Conservation (phyloP, 164 flowering plant genomes). For the Magnolia changhungtana region DNA sequence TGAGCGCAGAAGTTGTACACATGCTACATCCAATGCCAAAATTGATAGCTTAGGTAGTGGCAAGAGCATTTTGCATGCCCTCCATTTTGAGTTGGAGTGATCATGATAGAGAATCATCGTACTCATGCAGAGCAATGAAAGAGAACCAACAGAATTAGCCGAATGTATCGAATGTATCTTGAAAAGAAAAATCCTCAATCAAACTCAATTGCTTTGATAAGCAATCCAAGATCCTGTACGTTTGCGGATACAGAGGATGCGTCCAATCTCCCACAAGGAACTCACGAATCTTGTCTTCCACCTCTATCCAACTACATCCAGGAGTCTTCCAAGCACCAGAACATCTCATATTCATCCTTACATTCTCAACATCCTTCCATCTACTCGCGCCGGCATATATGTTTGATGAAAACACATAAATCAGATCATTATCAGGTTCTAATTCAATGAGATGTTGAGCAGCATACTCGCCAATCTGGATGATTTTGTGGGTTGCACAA, state of each 20-base stretch:
- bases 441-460: slow-evolving; percentile 14
- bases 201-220: slow-evolving; percentile 12
- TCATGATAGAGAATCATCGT: too few species aligned
- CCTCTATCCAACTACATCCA: slow-evolving; percentile 31
- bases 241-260: slow-evolving; percentile 10
- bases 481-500: slow-evolving; percentile 19
- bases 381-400: slow-evolving; percentile 21
- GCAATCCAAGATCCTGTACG: slow-evolving; percentile 8
- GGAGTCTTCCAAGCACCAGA: slow-evolving; percentile 16
- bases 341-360: slow-evolving; percentile 14
- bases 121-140: too few species aligned
- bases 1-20: too few species aligned
- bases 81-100: too few species aligned
- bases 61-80: too few species aligned
- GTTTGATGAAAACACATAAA: slow-evolving; percentile 20
- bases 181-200: not conserved
- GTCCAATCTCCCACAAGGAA: slow-evolving; percentile 7
- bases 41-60: too few species aligned
- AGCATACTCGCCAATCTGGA: slow-evolving; percentile 20
- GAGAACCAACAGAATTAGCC: too few species aligned
- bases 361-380: slow-evolving; percentile 25
- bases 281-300: slow-evolving; percentile 16
- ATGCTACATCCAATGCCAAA: too few species aligned
- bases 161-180: not conserved
- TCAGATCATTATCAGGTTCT: slow-evolving; percentile 17